Evolutionary conservation across 106 monocot species (phyloP).

Genomic region (Chionographis japonica): DNA sequence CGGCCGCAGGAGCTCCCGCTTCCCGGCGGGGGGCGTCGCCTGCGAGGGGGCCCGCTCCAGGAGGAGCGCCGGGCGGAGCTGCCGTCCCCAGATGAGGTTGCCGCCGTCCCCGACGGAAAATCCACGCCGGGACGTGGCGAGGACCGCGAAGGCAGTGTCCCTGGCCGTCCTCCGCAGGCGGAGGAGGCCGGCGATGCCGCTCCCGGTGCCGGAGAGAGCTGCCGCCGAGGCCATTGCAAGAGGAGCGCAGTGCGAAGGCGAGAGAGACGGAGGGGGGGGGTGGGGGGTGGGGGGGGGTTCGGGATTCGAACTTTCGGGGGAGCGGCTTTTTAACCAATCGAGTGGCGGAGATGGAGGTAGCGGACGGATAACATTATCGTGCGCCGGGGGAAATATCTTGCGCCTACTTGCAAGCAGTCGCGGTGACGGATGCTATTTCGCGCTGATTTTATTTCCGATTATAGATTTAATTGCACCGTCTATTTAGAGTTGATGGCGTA

Average conservation of each 20-base stretch:
- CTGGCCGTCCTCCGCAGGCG: constrained; percentile 11
- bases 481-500: too few species aligned
- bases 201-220: constrained; percentile 34
- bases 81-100: constrained; percentile 44
- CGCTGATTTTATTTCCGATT: too few species aligned
- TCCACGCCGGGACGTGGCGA: neutral
- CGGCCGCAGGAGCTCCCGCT: constrained; percentile 7
- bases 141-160: neutral
- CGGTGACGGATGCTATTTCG: too few species aligned
- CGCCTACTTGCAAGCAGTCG: too few species aligned
- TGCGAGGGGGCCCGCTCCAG: constrained; percentile 9
- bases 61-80: constrained; percentile 50
- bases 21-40: neutral
- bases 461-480: too few species aligned
- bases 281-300: neutral
- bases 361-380: too few species aligned
- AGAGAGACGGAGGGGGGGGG: constrained; percentile 2
- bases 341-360: too few species aligned
- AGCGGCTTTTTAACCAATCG: neutral
- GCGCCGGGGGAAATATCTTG: too few species aligned
- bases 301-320: constrained; percentile 6
- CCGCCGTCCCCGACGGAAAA: constrained; percentile 39
- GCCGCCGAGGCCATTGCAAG: constrained; percentile 27
- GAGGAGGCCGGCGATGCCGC: constrained; percentile 43
- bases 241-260: neutral